Evolutionary conservation across 1,139 yeast genomes (phyloP).

Genomic region (Magnusiomyces sp.): DNA sequence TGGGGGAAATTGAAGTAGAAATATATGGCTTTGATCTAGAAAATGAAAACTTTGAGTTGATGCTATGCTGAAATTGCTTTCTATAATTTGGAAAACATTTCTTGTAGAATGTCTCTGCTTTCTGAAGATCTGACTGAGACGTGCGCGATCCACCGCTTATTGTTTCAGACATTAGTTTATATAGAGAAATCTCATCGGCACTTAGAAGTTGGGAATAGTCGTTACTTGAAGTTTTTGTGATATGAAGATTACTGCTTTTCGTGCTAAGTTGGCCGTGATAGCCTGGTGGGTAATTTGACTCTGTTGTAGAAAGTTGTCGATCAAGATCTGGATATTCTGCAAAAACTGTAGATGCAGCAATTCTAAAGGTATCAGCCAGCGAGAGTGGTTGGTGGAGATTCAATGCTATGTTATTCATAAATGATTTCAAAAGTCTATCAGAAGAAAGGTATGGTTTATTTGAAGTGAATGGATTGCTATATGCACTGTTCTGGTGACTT

Average conservation of each 20-base stretch:
- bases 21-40: conserved; percentile 43
- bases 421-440: not conserved
- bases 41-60: conserved; percentile 49
- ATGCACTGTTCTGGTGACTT: too few species aligned
- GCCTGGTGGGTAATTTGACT: not conserved
- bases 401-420: not conserved
- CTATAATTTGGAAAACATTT: conserved; percentile 81
- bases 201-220: too few species aligned
- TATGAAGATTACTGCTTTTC: not conserved
- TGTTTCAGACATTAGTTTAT: not conserved
- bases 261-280: too few species aligned
- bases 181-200: not conserved
- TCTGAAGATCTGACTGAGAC: conserved; percentile 18
- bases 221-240: not conserved
- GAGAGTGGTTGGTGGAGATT: not conserved
- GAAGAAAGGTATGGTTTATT: not conserved
- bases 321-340: not conserved
- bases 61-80: conserved; percentile 52
- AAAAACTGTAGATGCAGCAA: not conserved
- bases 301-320: not conserved
- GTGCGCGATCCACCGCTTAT: conserved; percentile 8
- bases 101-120: conserved; percentile 39
- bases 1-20: conserved; percentile 58
- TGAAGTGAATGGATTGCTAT: too few species aligned
- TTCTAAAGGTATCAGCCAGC: not conserved